Evolutionary conservation across 768 basidiomycete species (phyloP), one percentile per base, ranked within the genome.

Genomic region (Sarcodon sp.): DNA sequence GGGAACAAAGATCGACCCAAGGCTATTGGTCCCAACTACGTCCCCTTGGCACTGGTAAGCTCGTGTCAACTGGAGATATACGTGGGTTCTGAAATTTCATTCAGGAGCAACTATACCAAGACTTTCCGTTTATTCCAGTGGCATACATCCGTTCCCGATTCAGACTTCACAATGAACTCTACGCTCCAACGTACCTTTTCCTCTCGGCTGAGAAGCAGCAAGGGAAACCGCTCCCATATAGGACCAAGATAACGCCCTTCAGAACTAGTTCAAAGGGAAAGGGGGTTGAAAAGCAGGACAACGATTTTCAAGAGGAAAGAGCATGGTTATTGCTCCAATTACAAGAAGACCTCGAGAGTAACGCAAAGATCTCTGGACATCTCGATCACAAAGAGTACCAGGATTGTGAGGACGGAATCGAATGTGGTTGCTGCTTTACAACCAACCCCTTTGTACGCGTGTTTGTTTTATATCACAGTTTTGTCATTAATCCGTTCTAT

Each of bases 401-500:
- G 37, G 64, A 68, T 21, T 66, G 70, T 15, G 77, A 73, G 33
- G 74, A 69, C 45, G 84, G 81, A 2, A 78, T 92, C 34, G 88
- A 92, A 56, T 93, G 91, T 56, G 85, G 83, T 10, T 93, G 90
- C 56, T 96, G 91, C 63, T 94, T 91, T 58, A 65, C 75, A 4
- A 69, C 65, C 9, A 87, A 80, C 51, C 61, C 79, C 4, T 83
- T 86, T 63, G 87, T 88, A 60, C 49, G 86, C 67, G n/a, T 46
- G 9, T 36, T 39, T 7, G 4, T 12, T 21, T 35, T 31, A 27
- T 12, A 9, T 7, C 45, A 21, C 34, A 35, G 33, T 31, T 45
- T 50, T 33, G 38, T 47, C 31, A 31, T 13, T 49, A n/a, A 11
- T 44, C 21, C 10, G 31, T 46, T 33, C 21, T 27, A 27, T 33